Evolutionary conservation across 1,284 basidiomycete species (phyloP), one percentile per base, ranked within the genome.

Genomic region (Uromyces viciae-fabae): DNA sequence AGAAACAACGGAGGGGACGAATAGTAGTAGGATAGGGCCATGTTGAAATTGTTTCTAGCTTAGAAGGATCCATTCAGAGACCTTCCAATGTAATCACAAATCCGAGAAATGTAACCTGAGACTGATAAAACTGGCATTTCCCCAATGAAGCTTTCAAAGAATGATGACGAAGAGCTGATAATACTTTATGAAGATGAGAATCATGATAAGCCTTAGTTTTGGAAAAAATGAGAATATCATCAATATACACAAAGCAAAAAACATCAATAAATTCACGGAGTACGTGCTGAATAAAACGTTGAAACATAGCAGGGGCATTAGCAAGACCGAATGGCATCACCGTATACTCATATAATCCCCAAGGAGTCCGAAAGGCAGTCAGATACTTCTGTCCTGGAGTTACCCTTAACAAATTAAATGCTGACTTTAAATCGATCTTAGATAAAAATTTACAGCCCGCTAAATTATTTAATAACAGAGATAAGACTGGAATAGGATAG

Each of bases 381-480:
- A n/a, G n/a, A n/a, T n/a, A n/a, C n/a, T n/a, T n/a, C n/a, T n/a
- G 82, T 62, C 31, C 58, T 60, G 46, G 33, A 0, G 84, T 78
- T 0, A 87, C 83, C 0, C 83, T 80, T 2, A 87, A 36, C 0
- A 84, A 84, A 81, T 86, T 83, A 78, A 86, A 87, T 0, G 84
- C 85, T 0, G 40, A 69, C 0, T 83, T 75, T 0, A 86, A 83
- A 78, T 86, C 86, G 0, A 87, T 75, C 56, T 85, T 86, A n/a
- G 83, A 74, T 2, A 74, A 36, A 74, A 36, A 54, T 17, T 56
- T 7, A 33, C 52, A 54, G 2, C 71, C 71, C 5, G 14, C 3
- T 5, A 74, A 36, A n/a, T 56, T 54, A 38, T 54, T 38, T 25
- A 74, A 36, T 5, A 74, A 82, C 1, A 19, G n/a, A 38, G 43